Conservation (phyloP, 345 rosid species). For the Lepidium aucheri region DNA sequence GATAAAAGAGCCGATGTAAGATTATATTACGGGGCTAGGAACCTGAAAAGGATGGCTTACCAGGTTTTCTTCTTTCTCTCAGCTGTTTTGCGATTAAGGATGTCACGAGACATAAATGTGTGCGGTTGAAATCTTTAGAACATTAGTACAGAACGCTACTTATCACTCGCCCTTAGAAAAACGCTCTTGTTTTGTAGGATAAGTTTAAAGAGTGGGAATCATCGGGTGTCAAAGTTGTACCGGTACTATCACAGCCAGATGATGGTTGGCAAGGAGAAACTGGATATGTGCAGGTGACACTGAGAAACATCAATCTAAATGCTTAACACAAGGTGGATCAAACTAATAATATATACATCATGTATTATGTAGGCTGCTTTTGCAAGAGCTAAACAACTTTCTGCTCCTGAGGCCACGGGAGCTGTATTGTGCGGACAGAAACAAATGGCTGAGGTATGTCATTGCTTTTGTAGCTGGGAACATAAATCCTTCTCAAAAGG, state of each 20-base stretch:
- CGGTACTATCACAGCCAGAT: conserved; percentile 87
- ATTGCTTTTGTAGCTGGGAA: not conserved
- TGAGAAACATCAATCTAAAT: not conserved
- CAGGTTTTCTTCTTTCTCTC: conserved; percentile 50
- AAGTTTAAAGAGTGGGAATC: conserved; percentile 88
- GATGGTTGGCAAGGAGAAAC: conserved; percentile 77
- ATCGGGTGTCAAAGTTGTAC: conserved; percentile 72
- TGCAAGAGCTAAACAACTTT: conserved; percentile 52
- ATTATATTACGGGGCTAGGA: conserved; percentile 92
- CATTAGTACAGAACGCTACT: not conserved
- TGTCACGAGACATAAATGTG: not conserved
- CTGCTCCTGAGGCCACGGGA: conserved; percentile 52
- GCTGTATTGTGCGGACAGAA: conserved; percentile 88
- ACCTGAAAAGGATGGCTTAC: conserved; percentile 89
- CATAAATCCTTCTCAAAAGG: not conserved
- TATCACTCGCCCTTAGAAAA: not conserved
- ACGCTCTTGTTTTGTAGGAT: conserved; percentile 40
- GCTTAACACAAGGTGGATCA: not conserved
- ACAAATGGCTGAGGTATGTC: conserved; percentile 89
- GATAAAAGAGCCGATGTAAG: conserved; percentile 70
- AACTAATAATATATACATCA: not conserved
- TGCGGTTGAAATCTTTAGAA: not conserved
- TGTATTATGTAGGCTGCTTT: conserved; percentile 71
- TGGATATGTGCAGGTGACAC: conserved; percentile 81
- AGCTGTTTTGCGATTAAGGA: not conserved